phyloP scores from a whole-genome alignment of 2,329 filamentous ascomycete species.

The Ploettnerulaceae sp. region DNA sequence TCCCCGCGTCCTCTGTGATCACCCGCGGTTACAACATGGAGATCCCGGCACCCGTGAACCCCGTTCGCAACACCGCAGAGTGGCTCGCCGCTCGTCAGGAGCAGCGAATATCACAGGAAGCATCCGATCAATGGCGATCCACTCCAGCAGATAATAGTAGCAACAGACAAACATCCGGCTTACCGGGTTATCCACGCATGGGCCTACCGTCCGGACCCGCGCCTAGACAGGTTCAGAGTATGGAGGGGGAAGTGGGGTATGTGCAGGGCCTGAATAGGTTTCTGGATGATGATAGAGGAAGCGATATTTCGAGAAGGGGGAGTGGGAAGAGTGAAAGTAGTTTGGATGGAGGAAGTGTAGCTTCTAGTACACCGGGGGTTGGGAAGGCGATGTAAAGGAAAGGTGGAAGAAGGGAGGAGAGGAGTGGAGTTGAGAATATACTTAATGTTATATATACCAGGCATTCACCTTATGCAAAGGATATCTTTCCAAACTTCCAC shows the following conservation, averaged over 20 bases:
- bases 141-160: neutral
- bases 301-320: neutral
- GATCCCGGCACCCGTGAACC: slow-evolving; percentile 8
- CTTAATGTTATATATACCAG: no score
- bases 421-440: neutral
- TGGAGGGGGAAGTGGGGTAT: slow-evolving; percentile 6
- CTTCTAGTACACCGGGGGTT: neutral
- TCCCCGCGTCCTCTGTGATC: neutral
- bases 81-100: slow-evolving; percentile 11
- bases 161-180: neutral
- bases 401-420: neutral
- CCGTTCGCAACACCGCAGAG: slow-evolving; percentile 15
- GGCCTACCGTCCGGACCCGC: neutral
- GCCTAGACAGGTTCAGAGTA: neutral
- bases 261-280: slow-evolving; percentile 1
- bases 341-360: neutral
- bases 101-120: neutral
- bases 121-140: neutral
- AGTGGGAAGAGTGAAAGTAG: neutral
- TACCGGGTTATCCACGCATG: slow-evolving; percentile 2
- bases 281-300: neutral
- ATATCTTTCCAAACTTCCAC: no score
- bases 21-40: slow-evolving; percentile 7
- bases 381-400: neutral
- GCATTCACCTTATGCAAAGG: no score